Percentiles rank a stretch among this genome's conserved stretches.
Evolutionary conservation across 257 asterid species (phyloP).

Genomic region (Mitragyna speciosa): DNA sequence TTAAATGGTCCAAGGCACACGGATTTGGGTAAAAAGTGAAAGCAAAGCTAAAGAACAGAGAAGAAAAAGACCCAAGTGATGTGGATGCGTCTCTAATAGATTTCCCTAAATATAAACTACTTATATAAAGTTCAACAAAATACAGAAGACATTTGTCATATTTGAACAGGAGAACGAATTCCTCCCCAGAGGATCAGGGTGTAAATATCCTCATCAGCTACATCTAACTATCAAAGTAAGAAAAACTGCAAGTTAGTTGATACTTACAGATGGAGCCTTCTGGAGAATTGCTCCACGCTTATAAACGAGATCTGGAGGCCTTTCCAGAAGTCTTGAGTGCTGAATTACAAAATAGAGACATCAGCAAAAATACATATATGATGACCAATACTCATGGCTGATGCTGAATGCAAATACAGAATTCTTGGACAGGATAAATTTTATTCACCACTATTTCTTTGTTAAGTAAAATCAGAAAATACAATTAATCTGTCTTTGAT

Average conservation of each 20-base stretch:
- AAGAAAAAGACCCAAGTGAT: too few species aligned
- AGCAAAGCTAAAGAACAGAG: not conserved
- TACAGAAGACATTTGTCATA: not conserved
- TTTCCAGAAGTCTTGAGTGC: conserved; percentile 81
- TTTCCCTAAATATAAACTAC: too few species aligned
- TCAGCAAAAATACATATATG: not conserved
- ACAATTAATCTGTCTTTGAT: not conserved
- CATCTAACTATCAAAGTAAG: not conserved
- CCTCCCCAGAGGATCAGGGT: not conserved
- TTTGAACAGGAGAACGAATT: conserved; percentile 2
- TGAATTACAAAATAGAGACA: conserved; percentile 33
- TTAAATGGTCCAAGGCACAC: too few species aligned
- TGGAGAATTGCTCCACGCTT: conserved; percentile 80
- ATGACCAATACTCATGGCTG: not conserved
- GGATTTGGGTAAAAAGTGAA: too few species aligned
- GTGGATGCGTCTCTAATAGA: not conserved
- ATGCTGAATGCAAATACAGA: not conserved
- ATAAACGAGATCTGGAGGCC: conserved; percentile 88
- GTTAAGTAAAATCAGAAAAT: not conserved
- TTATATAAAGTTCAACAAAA: not conserved
- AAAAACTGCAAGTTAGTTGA: conserved; percentile 7
- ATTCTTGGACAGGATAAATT: not conserved
- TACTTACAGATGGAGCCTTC: conserved; percentile 72
- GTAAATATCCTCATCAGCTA: not conserved
- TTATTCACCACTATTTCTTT: not conserved